Evolutionary conservation across 495 filamentous ascomycete species (phyloP), one percentile per base, ranked within the genome.

Genomic region (Pyrenula massariospora): DNA sequence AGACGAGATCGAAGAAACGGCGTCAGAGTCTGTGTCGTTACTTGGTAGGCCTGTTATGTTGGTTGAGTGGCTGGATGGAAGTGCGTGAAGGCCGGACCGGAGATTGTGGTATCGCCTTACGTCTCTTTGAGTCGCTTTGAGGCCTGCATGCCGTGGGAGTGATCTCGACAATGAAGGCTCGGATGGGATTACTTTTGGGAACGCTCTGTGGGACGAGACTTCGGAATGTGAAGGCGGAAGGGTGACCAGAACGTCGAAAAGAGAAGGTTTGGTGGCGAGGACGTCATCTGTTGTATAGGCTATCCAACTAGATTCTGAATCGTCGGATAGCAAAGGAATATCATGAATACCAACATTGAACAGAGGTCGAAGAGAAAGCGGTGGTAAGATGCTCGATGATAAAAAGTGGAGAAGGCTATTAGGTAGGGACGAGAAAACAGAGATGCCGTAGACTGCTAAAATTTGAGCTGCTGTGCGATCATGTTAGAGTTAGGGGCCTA

Each of bases 261-360:
- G 84, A 19, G 84, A 76, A 24, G 81, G 76, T 68, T 96, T 98
- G 69, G 87, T 86, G 56, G 79, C 81, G 36, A 98, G 77, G 54
- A 98, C 87, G 63, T 84, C 90, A 67, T 98, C 93, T 22, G 93
- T 97, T 25, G 91, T 93, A 67, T 91, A 96, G 1, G 93, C 93
- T 50, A 95, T 81, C 91, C 91, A 97, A 12, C 88, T 84, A 0
- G 80, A 74, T 11, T 79, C 77, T 22, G 70, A 65, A 36, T 84
- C 84, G 12, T 75, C 70, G 19, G 61, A 59, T 5, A 93, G 80
- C 56, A 84, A 82, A 1, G 88, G 83, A 57, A 98, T 95, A 65
- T 98, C 93, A 66, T 95, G 89, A 15, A 97, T 81, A 54, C 93
- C 93, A 53, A 96, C 77, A 57, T 84, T 87, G 73, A 96, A 98